Conservation (phyloP, 2,329 filamentous ascomycete species). For the Colletotrichum navitas region DNA sequence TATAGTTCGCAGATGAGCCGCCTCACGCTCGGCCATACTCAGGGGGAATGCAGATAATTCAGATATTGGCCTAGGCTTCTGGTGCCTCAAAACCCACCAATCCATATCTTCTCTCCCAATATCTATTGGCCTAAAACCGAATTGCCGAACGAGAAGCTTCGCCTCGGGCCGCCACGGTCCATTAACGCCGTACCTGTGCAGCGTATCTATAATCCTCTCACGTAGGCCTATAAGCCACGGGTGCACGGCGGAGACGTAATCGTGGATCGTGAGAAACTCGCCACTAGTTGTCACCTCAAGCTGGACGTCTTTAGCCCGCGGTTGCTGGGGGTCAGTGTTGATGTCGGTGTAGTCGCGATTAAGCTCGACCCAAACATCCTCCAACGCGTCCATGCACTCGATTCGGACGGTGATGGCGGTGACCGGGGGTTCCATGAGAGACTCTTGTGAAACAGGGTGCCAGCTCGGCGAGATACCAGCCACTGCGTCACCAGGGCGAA, state of each 20-base stretch:
- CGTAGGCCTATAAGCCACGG: constrained; percentile 42
- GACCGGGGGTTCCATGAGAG: constrained; percentile 26
- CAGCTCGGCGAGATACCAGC: constrained; percentile 8
- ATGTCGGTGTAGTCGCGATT: constrained; percentile 3
- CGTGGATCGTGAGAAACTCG: constrained; percentile 45
- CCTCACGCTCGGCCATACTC: not conserved
- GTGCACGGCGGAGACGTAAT: constrained; percentile 44
- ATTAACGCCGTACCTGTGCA: not conserved
- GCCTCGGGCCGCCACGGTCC: not conserved
- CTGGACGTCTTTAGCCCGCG: constrained; percentile 19
- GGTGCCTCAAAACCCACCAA: not conserved
- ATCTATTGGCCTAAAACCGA: not conserved
- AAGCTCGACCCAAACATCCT: not conserved
- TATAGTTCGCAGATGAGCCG: not conserved
- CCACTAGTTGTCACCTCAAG: constrained; percentile 36
- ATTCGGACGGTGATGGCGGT: constrained; percentile 20
- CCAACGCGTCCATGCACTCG: not conserved
- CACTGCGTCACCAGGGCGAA: not conserved
- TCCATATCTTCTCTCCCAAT: not conserved
- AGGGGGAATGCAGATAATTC: too few species aligned
- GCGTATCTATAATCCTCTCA: constrained; percentile 16
- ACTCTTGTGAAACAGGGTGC: constrained; percentile 41
- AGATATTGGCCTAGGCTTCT: not conserved
- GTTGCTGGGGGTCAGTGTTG: constrained; percentile 4
- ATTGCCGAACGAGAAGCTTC: not conserved